Percentiles rank a stretch among this genome's conserved stretches.
phyloP scores from a whole-genome alignment of 1,284 basidiomycete genomes.

The Hypsizygus ulmarius region DNA sequence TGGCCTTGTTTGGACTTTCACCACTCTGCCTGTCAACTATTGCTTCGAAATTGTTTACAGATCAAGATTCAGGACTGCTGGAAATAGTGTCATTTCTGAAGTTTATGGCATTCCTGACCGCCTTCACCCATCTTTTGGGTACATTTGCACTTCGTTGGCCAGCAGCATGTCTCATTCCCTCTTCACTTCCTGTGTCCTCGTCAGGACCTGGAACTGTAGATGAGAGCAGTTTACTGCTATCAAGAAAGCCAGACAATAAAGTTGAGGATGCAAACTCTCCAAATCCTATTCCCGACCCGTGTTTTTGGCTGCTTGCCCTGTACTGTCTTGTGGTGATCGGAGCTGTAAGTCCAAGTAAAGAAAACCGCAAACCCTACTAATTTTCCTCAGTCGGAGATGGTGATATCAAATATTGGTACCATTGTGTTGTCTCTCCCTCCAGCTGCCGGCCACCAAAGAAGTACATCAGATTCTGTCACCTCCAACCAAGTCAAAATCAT shows the following conservation, averaged over 20 bases:
- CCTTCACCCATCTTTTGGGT: constrained; percentile 52
- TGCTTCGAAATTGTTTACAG: constrained; percentile 59
- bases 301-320: constrained; percentile 57
- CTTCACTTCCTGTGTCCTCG: not conserved
- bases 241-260: constrained; percentile 21
- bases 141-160: constrained; percentile 41
- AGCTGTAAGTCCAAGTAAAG: constrained; percentile 44
- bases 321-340: constrained; percentile 56
- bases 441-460: constrained; percentile 14
- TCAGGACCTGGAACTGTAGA: constrained; percentile 19
- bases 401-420: constrained; percentile 75
- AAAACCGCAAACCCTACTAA: not conserved
- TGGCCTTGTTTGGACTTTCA: constrained; percentile 74
- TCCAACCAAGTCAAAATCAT: constrained; percentile 67
- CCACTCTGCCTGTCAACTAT: constrained; percentile 69
- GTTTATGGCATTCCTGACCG: constrained; percentile 56
- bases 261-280: constrained; percentile 3
- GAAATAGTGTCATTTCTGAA: constrained; percentile 54
- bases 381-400: constrained; percentile 66
- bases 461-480: constrained; percentile 32
- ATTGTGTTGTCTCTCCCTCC: constrained; percentile 58
- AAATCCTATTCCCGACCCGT: constrained; percentile 42
- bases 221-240: constrained; percentile 46
- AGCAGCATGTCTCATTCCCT: constrained; percentile 8
- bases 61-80: constrained; percentile 41